Base-by-base conservation (phyloP, 345 rosid genomes). In the Boechera stricta region DNA sequence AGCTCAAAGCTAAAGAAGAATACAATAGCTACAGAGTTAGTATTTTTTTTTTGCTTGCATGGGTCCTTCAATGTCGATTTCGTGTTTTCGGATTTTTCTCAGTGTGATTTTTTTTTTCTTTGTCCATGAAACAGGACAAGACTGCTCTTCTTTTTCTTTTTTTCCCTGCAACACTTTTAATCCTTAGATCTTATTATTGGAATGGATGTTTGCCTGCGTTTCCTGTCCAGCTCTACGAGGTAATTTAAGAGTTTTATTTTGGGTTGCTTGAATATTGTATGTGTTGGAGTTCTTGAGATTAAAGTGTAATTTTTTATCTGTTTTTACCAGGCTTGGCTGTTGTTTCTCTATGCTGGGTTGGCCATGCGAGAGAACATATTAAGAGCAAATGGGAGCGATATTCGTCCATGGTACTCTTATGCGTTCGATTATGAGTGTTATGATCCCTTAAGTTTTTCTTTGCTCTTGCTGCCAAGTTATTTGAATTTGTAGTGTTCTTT, bases 211-310 rank as follows among this genome's bases (percentile, higher is more conserved):
- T 93, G 85, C 98, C 98, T 1, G 87, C 97, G 16, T 91, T 95
- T 73, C 98, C 99, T 51, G 99, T 95, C 77, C 99, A 95, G 76
- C 86, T 91, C 29, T 95, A 95, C 66, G 91, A 95, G 93, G 99
- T 92, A 80, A 21, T 26, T 10, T 66, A 1, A 54, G 7, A 21
- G 9, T 55, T 71, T 56, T 21, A 7, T 6, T 57, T 32, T 68
- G 52, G 42, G 12, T 74, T 54, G 8, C 4, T 54, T 41, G 15
- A 45, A 4, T 32, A 11, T 55, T 64, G 77, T 49, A 5, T 42
- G 39, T 76, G 47, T 68, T 68, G 53, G 13, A 10, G 33, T 58
- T 75, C 16, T 49, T 67, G 61, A 51, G 59, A 45, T 56, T 15
- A 15, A 39, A 39, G 67, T 58, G 35, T 58, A 31, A 31, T 16